These are phyloP conservation scores for Globisporangium ultimum DNA, from an alignment of 352 stramenopile genomes.

Conservation along the genomic window DNA sequence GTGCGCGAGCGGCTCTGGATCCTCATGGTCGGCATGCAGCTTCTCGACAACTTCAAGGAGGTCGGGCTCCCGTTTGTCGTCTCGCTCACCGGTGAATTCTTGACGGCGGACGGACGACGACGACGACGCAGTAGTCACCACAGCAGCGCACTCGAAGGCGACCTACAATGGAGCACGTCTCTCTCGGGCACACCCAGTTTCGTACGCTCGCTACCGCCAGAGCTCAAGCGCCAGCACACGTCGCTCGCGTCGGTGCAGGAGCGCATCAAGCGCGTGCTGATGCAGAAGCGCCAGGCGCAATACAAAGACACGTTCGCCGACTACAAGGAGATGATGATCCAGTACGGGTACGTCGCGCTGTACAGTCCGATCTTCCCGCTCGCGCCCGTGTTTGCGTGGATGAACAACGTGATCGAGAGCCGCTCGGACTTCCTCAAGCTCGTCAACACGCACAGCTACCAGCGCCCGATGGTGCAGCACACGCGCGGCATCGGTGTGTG, in stretches of 20 bases:
- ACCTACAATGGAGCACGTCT: too few species aligned
- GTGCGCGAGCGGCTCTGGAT: conserved; percentile 68
- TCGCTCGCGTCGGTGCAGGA: conserved; percentile 23
- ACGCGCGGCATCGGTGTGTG: conserved; percentile 91
- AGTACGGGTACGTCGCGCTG: conserved; percentile 91
- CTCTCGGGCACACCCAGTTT: background rate
- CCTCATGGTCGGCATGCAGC: conserved; percentile 57
- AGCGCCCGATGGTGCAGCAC: conserved; percentile 85
- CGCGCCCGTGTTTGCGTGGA: conserved; percentile 84
- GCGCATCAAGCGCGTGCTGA: conserved; percentile 44
- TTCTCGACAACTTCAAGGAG: conserved; percentile 73
- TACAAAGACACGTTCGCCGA: conserved; percentile 68
- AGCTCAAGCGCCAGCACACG: conserved; percentile 7
- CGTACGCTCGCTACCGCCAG: background rate
- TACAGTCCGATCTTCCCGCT: conserved; percentile 91
- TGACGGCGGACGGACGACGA: conserved; percentile 40
- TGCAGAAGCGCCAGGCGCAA: conserved; percentile 54
- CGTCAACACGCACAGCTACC: conserved; percentile 79
- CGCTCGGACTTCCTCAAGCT: conserved; percentile 92
- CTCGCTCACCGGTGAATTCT: conserved; percentile 38
- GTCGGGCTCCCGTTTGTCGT: conserved; percentile 49
- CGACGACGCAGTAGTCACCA: conserved; percentile 12
- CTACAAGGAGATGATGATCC: conserved; percentile 85
- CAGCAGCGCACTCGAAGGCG: background rate
- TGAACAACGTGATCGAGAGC: conserved; percentile 92